Evolutionary conservation across 345 rosid genomes (phyloP).

Genomic region (Anastatica hierochuntica): DNA sequence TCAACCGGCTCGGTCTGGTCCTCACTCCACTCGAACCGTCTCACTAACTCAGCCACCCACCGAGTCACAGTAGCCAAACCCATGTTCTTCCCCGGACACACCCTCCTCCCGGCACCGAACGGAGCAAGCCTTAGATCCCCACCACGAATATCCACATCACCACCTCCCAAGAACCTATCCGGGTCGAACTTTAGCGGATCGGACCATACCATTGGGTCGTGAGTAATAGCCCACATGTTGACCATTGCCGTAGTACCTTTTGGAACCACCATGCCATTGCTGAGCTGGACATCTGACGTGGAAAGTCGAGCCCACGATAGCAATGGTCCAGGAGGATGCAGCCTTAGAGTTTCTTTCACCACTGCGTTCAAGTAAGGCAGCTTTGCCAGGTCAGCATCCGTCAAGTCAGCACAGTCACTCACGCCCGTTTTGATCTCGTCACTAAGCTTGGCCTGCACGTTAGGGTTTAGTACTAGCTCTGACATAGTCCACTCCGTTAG

Average conservation of each 20-base stretch:
- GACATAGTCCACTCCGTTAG: conserved; percentile 93
- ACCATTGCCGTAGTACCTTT: conserved; percentile 82
- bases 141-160: conserved; percentile 60
- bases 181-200: conserved; percentile 52
- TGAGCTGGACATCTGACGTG: conserved; percentile 66
- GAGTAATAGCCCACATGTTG: conserved; percentile 98
- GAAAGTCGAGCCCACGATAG: conserved; percentile 87
- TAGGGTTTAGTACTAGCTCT: conserved; percentile 58
- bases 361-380: conserved; percentile 71
- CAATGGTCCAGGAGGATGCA: conserved; percentile 93
- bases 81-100: conserved; percentile 76
- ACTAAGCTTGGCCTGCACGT: conserved; percentile 44
- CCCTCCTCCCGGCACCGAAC: conserved; percentile 86
- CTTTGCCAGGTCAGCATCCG: conserved; percentile 46
- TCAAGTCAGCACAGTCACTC: neutral
- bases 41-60: conserved; percentile 74
- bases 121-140: conserved; percentile 73
- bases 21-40: conserved; percentile 46
- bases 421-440: conserved; percentile 29
- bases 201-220: conserved; percentile 56
- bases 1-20: conserved; percentile 37
- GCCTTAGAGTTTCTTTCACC: conserved; percentile 56
- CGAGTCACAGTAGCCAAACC: conserved; percentile 55
- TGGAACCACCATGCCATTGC: conserved; percentile 74
- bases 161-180: conserved; percentile 44